Evolutionary conservation across 805 yeast genomes (phyloP).

Genomic region (Jamesozyma jinghongensis): DNA sequence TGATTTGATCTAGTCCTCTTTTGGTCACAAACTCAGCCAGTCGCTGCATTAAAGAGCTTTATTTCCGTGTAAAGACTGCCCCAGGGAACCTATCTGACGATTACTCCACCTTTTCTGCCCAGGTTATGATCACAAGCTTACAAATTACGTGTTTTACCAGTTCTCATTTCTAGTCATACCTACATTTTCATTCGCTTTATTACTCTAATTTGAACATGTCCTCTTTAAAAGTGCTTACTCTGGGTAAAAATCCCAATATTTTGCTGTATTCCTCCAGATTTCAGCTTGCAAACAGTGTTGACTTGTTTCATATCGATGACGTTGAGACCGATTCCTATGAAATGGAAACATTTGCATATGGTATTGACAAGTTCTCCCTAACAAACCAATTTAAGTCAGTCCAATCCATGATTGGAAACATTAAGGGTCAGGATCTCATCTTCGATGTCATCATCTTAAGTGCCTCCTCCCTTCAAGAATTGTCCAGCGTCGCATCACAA

Average conservation of each 20-base stretch:
- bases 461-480: constrained; percentile 43
- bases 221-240: constrained; percentile 22
- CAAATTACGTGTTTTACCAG: no score
- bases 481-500: constrained; percentile 35
- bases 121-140: no score
- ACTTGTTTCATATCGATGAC: constrained; percentile 24
- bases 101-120: no score
- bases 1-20: no score
- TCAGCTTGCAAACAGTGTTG: constrained; percentile 30
- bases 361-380: constrained; percentile 19
- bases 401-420: constrained; percentile 9
- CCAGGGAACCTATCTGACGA: no score
- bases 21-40: no score
- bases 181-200: neutral
- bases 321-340: constrained; percentile 17
- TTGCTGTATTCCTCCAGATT: constrained; percentile 27
- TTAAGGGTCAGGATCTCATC: constrained; percentile 7
- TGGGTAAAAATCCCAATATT: constrained; percentile 27
- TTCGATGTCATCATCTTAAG: constrained; percentile 41
- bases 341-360: constrained; percentile 23
- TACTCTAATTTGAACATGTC: constrained; percentile 6
- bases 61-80: no score
- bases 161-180: neutral
- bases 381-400: constrained; percentile 23
- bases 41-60: no score